Base-by-base conservation (phyloP, 2,329 filamentous ascomycete genomes). In the Lachnellula subtilissima region DNA sequence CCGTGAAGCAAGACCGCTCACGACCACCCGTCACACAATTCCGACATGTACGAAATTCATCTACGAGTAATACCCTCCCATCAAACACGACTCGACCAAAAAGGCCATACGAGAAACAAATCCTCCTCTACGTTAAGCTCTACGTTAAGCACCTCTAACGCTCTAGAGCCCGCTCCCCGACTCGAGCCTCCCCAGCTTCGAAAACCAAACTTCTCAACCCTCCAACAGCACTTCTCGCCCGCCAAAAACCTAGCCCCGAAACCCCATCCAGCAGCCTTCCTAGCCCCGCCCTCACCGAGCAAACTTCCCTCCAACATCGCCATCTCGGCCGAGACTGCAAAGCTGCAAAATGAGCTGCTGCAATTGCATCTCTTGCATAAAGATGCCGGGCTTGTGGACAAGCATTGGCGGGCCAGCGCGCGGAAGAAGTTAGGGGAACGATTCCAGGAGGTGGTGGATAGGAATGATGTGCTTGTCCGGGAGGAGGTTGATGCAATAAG, bases 171-270 rank as follows among this genome's bases (percentile, higher is more conserved):
- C 22, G 25, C 49, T 4, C 42, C 50, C 25, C 35, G 47, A 32
- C 55, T 35, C 56, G 60, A 55, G 49, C 54, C 7, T 32, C 59
- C 17, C 58, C 61, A 58, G 43, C 39, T 60, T 4, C 62, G 58
- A 39, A 64, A 59, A 55, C 69, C 68, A 19, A 57, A 63, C 11
- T 87, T 87, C 70, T 81, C 76, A 48, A 86, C 80, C 0, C 77
- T 82, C 40, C 84, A 88, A 62, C 84, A 88, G 62, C 83, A 87
- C 71, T 87, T 82, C 72, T 85, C 82, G 28, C 85, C 86, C 0
- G 80, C 81, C 46, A 87, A 87, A 65, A 76, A 75, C 4, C 72
- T 76, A 8, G 77, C 80, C 0, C 82, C 85, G 0, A 88, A 88
- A 58, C 82, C 84, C 5, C 74, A 82, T n/a, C 81, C 81, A 0